Conservation (phyloP, 2,329 filamentous ascomycete species). For the Colletotrichum melonis region DNA sequence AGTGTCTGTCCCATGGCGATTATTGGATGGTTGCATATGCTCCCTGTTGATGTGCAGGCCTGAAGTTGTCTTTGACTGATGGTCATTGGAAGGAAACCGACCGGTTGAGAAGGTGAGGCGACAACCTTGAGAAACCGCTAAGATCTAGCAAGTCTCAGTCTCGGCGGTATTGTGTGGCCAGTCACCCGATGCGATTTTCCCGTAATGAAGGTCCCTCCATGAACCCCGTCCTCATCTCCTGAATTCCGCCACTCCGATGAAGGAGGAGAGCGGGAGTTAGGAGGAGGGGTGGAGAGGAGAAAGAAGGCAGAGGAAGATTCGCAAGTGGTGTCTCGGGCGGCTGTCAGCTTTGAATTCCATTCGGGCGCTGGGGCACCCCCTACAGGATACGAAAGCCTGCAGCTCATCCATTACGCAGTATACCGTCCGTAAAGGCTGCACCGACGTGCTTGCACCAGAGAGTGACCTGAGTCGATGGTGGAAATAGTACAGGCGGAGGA, state of each 20-base stretch:
- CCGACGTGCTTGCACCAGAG: not conserved
- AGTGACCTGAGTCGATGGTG: not conserved
- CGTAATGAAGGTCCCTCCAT: constrained; percentile 17
- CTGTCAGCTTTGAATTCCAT: not conserved
- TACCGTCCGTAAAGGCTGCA: not conserved
- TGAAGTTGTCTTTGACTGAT: not conserved
- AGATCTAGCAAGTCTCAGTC: not conserved
- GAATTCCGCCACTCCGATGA: constrained; percentile 28
- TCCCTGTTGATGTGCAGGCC: constrained; percentile 1
- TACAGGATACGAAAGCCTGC: not conserved
- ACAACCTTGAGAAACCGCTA: not conserved
- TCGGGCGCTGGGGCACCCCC: not conserved
- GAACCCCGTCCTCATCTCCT: constrained; percentile 22
- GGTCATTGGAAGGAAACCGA: not conserved
- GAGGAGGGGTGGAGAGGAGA: constrained; percentile 2
- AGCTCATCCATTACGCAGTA: not conserved
- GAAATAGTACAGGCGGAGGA: not conserved
- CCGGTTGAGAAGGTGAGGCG: not conserved
- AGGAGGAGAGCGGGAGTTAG: constrained; percentile 19
- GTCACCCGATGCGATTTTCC: not conserved
- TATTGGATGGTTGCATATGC: not conserved
- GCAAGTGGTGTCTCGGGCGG: not conserved
- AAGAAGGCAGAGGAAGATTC: not conserved
- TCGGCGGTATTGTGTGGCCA: constrained; percentile 15
- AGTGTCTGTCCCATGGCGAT: not conserved